Conservation (phyloP, 371 early-diverging fungal genomes). For the Lichtheimia ramosa region DNA sequence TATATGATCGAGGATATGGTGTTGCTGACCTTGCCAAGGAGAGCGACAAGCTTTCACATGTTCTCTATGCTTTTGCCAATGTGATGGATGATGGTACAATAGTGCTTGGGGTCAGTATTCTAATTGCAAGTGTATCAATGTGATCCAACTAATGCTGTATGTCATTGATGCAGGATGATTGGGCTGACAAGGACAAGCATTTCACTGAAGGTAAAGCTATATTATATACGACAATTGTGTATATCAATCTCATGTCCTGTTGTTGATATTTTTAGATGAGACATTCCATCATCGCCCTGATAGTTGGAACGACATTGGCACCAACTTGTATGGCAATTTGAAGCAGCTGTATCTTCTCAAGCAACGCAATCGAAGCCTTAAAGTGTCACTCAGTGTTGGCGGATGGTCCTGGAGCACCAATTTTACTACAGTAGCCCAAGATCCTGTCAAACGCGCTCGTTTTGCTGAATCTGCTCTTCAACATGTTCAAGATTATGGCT, state of each 20-base stretch:
- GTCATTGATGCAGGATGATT: slow-evolving; percentile 31
- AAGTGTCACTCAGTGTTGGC: slow-evolving; percentile 79
- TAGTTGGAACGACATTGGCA: slow-evolving; percentile 51
- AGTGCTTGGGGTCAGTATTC: slow-evolving; percentile 51
- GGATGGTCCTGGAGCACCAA: slow-evolving; percentile 86
- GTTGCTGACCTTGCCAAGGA: slow-evolving; percentile 55
- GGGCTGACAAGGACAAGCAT: slow-evolving; percentile 46
- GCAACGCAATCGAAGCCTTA: slow-evolving; percentile 62
- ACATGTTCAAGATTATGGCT: slow-evolving; percentile 51
- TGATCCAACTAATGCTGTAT: not conserved
- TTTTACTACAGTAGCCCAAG: slow-evolving; percentile 71
- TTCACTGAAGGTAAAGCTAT: slow-evolving; percentile 28
- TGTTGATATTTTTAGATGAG: slow-evolving; percentile 7
- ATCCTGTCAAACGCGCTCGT: slow-evolving; percentile 40
- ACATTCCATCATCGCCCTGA: slow-evolving; percentile 47
- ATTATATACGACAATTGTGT: not conserved
- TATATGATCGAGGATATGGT: slow-evolving; percentile 68
- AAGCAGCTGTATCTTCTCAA: slow-evolving; percentile 77
- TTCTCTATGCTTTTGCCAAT: slow-evolving; percentile 91
- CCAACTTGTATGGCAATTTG: slow-evolving; percentile 71
- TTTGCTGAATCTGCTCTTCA: slow-evolving; percentile 61
- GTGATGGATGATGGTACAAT: slow-evolving; percentile 63
- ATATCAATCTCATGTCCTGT: not conserved
- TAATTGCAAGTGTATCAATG: too few species aligned
- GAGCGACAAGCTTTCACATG: slow-evolving; percentile 65